Base-by-base conservation (phyloP, 2,329 filamentous ascomycete species). In the Dothideomycetidae sp. region DNA sequence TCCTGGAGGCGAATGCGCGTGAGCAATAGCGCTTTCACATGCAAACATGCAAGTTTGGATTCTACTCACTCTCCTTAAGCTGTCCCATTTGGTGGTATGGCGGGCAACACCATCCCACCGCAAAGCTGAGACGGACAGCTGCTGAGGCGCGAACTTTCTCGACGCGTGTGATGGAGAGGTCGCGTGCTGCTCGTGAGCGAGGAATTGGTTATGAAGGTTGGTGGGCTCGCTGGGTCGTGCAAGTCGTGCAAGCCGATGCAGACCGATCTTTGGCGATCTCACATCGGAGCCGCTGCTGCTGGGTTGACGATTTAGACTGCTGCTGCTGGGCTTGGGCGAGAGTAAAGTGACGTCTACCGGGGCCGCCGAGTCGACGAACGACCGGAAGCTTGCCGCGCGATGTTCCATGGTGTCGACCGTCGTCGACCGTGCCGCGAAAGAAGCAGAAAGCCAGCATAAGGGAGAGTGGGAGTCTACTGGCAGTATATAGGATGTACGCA, bases 1-100 rank as follows among this genome's bases (percentile, higher is more conserved):
- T 86, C 81, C 80, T 85, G 42, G 7, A 26, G 21, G n/a, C 7
- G 16, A 19, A 17, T 14, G 18, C 10, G 5, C 13, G 30, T 48
- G 17, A 45, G 21, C 31, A 36, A 47, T 36, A 45, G 21, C n/a
- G n/a, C n/a, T n/a, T n/a, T n/a, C 11, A 14, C 13, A 11, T 12
- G 9, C 29, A 16, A 32, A 26, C n/a, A 33, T 14, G 2, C 2
- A 19, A 9, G 11, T 14, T 18, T 4, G 2, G 15, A 12, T 17
- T 7, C 5, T 10, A 33, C 42, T 26, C 26, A 49, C 47, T 21
- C 44, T 41, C 26, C 44, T 39, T 9, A 49, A 42, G 19, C 41
- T 33, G 16, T 46, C 41, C 46, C 46, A 48, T 26, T 41, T 33
- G 10, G 30, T 18, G 2, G 37, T 41, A 15, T 31, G 42, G 34